Percentiles rank a stretch among this genome's conserved stretches.
These are phyloP conservation scores for Mycena vitilis DNA, from an alignment of 768 basidiomycete species.

Conservation along the genomic window DNA sequence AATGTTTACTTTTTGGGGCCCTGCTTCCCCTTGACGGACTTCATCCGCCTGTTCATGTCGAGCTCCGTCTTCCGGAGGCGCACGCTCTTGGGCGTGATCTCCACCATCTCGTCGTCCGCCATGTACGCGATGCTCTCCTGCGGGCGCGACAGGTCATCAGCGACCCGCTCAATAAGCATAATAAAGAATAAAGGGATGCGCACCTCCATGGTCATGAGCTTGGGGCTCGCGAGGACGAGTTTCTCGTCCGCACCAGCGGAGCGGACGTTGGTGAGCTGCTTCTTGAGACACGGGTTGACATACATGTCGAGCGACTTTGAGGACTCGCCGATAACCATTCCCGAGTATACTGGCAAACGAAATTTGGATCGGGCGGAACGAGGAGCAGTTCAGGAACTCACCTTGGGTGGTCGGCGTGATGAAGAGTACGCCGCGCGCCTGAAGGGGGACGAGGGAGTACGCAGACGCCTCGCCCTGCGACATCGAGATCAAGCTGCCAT, in stretches of 20 bases:
- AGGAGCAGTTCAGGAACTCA: slow-evolving; percentile 33
- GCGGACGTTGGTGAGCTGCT: slow-evolving; percentile 62
- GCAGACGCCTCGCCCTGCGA: slow-evolving; percentile 57
- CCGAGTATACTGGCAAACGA: slow-evolving; percentile 54
- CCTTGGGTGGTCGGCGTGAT: slow-evolving; percentile 57
- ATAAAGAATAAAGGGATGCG: neutral
- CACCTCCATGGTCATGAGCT: slow-evolving; percentile 57
- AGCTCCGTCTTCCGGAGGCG: slow-evolving; percentile 57
- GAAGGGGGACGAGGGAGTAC: slow-evolving; percentile 62
- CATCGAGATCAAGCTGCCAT: slow-evolving; percentile 62
- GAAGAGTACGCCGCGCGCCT: slow-evolving; percentile 60
- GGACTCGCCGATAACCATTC: slow-evolving; percentile 65
- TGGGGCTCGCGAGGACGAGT: slow-evolving; percentile 58
- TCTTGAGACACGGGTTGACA: slow-evolving; percentile 60
- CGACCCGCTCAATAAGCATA: too few species aligned
- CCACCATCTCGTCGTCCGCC: slow-evolving; percentile 62
- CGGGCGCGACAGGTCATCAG: neutral
- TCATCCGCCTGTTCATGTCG: slow-evolving; percentile 49
- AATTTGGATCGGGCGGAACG: neutral
- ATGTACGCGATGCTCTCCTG: slow-evolving; percentile 57
- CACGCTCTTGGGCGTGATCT: slow-evolving; percentile 57
- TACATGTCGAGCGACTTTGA: slow-evolving; percentile 59
- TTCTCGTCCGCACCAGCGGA: slow-evolving; percentile 63
- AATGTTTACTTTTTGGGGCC: slow-evolving; percentile 35
- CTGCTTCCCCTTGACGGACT: slow-evolving; percentile 39